These are phyloP conservation scores for Thelephora aurantiotincta DNA, from an alignment of 768 basidiomycete genomes.

Conservation along the genomic window DNA sequence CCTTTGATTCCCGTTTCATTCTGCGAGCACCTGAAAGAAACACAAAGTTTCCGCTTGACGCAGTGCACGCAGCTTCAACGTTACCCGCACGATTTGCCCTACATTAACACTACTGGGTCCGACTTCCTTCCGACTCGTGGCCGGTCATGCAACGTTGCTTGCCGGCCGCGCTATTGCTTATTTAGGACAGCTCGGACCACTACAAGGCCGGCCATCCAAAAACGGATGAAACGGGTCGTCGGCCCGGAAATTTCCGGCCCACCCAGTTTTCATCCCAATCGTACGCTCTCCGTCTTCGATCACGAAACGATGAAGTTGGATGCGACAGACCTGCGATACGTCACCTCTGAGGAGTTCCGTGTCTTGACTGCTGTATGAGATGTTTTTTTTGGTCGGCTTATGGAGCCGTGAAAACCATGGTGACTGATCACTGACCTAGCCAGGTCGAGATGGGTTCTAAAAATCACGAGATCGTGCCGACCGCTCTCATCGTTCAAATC, in stretches of 20 bases:
- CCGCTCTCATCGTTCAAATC: constrained; percentile 77
- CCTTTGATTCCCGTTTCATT: no score
- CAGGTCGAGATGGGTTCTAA: constrained; percentile 97
- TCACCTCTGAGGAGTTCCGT: constrained; percentile 85
- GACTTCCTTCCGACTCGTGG: no score
- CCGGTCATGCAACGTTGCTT: no score
- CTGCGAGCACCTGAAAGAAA: no score
- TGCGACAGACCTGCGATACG: constrained; percentile 86
- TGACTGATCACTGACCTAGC: neutral
- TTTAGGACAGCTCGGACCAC: no score
- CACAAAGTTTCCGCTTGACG: no score
- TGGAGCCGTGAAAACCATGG: neutral
- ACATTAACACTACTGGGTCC: no score
- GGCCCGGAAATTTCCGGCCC: no score
- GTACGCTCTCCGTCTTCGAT: neutral
- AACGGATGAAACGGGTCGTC: neutral
- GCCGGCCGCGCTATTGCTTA: no score
- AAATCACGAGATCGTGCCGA: constrained; percentile 94
- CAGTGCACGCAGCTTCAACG: no score
- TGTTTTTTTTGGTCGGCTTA: neutral
- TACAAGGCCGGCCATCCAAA: neutral
- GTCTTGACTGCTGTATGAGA: constrained; percentile 78
- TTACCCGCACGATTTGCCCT: no score
- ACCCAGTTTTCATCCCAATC: neutral
- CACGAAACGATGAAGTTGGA: constrained; percentile 69